A percentile compares a stretch with the other conserved stretches of the same genome.
These are phyloP conservation scores for Fusarium floridanum DNA, from an alignment of 2,329 filamentous ascomycete genomes.

Conservation along the genomic window DNA sequence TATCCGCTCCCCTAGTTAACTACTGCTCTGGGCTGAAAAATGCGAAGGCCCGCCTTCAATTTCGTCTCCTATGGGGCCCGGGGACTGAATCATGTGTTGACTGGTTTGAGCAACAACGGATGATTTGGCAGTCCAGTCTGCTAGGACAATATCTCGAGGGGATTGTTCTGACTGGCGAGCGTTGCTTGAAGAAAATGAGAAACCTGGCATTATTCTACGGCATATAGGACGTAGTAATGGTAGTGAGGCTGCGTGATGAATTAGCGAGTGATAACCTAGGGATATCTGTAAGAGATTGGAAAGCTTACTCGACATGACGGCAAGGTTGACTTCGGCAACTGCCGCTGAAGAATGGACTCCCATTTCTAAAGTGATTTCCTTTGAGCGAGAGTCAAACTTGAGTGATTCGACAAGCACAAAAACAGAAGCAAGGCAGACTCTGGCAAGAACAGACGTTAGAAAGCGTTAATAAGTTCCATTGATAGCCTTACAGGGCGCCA, in stretches of 20 bases:
- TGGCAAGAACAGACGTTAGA: background rate
- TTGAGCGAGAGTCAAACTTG: slow-evolving; percentile 28
- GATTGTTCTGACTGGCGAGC: background rate
- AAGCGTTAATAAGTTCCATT: rapidly evolving
- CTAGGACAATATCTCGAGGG: background rate
- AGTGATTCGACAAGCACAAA: slow-evolving; percentile 41
- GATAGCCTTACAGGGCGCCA: slow-evolving; percentile 43
- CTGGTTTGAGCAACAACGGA: background rate
- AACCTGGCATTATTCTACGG: slow-evolving; percentile 17
- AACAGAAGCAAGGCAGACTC: slow-evolving; percentile 42
- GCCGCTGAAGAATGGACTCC: slow-evolving; percentile 43
- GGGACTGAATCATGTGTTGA: background rate
- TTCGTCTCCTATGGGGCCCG: background rate
- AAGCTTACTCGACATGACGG: slow-evolving; percentile 43
- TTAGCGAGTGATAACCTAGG: background rate
- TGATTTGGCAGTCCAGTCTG: background rate
- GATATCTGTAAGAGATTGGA: background rate
- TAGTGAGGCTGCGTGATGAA: slow-evolving; percentile 18
- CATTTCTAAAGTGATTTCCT: slow-evolving; percentile 44
- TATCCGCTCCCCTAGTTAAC: background rate
- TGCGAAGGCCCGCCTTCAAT: background rate
- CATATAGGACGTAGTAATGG: slow-evolving; percentile 36
- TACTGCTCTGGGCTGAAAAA: background rate
- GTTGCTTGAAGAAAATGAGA: slow-evolving; percentile 18
- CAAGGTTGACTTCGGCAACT: slow-evolving; percentile 45